phyloP scores from a whole-genome alignment of 768 basidiomycete genomes.

The Crepidotus variabilis region DNA sequence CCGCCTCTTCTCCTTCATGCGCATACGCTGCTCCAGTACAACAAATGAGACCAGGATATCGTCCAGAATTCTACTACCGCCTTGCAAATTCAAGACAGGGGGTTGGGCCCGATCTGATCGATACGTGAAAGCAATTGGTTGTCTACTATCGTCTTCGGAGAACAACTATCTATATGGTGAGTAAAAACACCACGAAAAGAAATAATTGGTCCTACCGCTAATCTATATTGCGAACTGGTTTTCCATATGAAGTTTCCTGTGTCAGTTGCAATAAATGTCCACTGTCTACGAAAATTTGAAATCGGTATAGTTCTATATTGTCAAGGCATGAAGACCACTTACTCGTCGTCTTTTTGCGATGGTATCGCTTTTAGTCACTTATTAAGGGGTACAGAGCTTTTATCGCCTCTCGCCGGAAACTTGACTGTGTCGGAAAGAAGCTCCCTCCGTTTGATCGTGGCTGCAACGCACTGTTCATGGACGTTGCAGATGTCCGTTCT shows the following conservation, averaged over 20 bases:
- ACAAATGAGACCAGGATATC: conserved; percentile 14
- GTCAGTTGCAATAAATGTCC: conserved; percentile 9
- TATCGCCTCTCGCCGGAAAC: conserved; percentile 7
- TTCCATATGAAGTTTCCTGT: conserved; percentile 12
- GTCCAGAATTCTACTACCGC: conserved; percentile 6
- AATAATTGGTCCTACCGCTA: conserved; percentile 4
- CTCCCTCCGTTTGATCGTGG: conserved; percentile 14
- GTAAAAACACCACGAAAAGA: not conserved
- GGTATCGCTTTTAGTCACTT: conserved; percentile 11
- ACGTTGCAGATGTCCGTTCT: conserved; percentile 9
- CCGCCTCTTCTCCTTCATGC: conserved; percentile 14
- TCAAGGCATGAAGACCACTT: not conserved
- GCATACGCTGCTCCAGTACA: conserved; percentile 11
- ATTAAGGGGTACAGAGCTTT: conserved; percentile 7
- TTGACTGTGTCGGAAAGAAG: conserved; percentile 13
- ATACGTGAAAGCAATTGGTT: conserved; percentile 5
- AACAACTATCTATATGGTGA: conserved; percentile 2
- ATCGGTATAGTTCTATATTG: not conserved
- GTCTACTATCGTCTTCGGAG: conserved; percentile 2
- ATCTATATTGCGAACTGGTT: conserved; percentile 6
- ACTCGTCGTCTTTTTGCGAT: conserved; percentile 4
- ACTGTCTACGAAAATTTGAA: not conserved
- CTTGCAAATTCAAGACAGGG: conserved; percentile 4
- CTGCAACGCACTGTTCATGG: conserved; percentile 4
- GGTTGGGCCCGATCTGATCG: conserved; percentile 1